Evolutionary conservation across 441 rosid species (phyloP), one percentile per base, ranked within the genome.

Genomic region (Adansonia madagascariensis): DNA sequence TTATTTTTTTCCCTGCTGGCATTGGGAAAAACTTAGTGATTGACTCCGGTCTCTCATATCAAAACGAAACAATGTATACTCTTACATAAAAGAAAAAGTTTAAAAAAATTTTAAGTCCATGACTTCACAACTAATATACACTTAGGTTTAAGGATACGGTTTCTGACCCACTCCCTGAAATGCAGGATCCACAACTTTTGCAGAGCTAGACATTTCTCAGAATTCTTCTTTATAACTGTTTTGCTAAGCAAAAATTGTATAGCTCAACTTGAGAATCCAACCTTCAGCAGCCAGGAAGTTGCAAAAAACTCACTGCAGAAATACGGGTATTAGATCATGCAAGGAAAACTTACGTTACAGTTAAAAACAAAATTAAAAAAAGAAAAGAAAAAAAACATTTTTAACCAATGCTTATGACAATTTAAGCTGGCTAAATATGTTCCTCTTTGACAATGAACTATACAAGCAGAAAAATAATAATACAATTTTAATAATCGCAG

Each of bases 101-200:
- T 20, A 62, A 56, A 3, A 53, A 71, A 8, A 73, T 15, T 57
- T 10, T 24, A 81, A 67, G 59, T 52, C 43, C 18, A 52, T 39
- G 39, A 75, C 20, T 50, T 65, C 24, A 64, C 50, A 63, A 64
- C 63, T 7, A 6, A 77, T 46, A 63, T 65, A 18, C 55, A 75
- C 14, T 27, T 79, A 43, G 7, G 12, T 41, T 52, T 71, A 82
- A 90, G 97, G 94, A 92, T 96, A 94, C 99, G 83, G 80, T 91
- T 90, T 93, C 86, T 94, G 98, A 18, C 99, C 99, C 35, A 85
- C 93, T 82, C 99, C 98, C 77, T 92, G 98, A 84, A 96, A 96
- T 55, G 97, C 96, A 82, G 98, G 94, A 86, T 94, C 99, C 87
- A 92, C 75, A 69, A 85, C 85, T 85, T 96, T 94, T 50, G 88